These are phyloP conservation scores for Diplotaxis tenuifolia DNA, from an alignment of 345 rosid species.

Conservation along the genomic window DNA sequence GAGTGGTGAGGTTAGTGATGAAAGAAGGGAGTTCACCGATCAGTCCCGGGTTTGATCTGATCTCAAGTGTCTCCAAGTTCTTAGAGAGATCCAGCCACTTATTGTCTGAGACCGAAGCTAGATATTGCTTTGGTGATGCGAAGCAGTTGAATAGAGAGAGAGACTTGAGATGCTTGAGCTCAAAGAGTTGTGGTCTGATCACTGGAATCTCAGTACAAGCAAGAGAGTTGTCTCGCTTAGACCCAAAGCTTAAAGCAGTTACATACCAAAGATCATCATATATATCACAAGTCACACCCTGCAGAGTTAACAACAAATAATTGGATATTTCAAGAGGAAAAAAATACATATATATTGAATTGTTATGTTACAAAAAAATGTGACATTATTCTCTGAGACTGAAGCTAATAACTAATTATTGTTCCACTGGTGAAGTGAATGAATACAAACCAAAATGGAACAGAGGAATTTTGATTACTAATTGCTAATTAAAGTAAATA, in stretches of 20 bases:
- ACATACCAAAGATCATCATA: conserved; percentile 76
- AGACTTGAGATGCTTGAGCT: conserved; percentile 75
- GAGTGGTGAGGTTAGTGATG: conserved; percentile 54
- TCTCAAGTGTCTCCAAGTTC: conserved; percentile 64
- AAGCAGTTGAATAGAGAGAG: conserved; percentile 73
- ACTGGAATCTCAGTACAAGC: conserved; percentile 50
- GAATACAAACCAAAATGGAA: conserved; percentile 9
- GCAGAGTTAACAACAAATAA: conserved; percentile 12
- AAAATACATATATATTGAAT: neutral
- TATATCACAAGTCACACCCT: conserved; percentile 93
- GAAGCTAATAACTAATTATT: neutral
- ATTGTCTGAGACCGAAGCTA: conserved; percentile 39
- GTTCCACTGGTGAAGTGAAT: neutral
- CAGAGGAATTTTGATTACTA: neutral
- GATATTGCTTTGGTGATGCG: conserved; percentile 43
- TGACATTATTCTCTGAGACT: neutral
- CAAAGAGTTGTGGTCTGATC: conserved; percentile 62
- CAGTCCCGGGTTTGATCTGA: conserved; percentile 78
- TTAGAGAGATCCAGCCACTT: conserved; percentile 59
- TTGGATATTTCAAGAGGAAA: neutral
- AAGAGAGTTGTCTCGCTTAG: conserved; percentile 68
- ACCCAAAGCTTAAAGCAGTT: conserved; percentile 73
- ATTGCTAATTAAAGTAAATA: neutral
- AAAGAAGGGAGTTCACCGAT: conserved; percentile 58
- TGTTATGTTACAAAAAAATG: neutral